Evolutionary conservation across 352 stramenopile species (phyloP), one percentile per base, ranked within the genome.

Genomic region (Phytophthora pisi): DNA sequence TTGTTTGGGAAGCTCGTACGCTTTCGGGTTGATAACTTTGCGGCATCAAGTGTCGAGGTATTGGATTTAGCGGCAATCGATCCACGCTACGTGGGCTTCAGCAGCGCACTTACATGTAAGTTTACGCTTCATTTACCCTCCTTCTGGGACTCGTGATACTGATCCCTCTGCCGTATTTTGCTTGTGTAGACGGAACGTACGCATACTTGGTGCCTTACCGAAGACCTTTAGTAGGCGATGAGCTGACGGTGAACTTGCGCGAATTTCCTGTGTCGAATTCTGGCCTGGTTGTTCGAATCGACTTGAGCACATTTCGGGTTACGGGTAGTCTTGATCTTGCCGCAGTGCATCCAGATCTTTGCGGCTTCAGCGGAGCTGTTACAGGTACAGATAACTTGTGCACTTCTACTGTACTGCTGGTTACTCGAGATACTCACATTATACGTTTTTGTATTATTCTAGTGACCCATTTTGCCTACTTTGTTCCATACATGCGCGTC

Each of bases 401-500:
- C n/a, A n/a, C n/a, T n/a, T n/a, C n/a, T 50, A 28, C 18, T n/a
- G 3, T n/a, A n/a, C 36, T 42, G 13, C 2, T 50, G 7, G n/a
- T n/a, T 50, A 0, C 11, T 42, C 13, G 11, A 42, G 13, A n/a
- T 42, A 2, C 36, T n/a, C 11, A 42, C 36, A 42, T 11, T 4
- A 6, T 16, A 42, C 1, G n/a, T 20, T 24, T 62, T 26, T 26
- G 0, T 58, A n/a, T 16, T 10, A 3, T 20, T 55, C 8, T 26
- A 91, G 84, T 95, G 5, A 81, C 75, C 5, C 70, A 92, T 65
- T 89, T 79, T 47, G 82, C 76, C 3, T 95, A 90, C 66, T 87
- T 95, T n/a, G 63, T 95, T 16, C 86, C 86, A 9, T 91, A 66
- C 61, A 89, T 90, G 79, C 70, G 74, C 11, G 64, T 85, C 9